Percentiles rank a stretch among this genome's conserved stretches.
Conservation (phyloP, 192 early-diverging fungal genomes). For the Rhizophagus prolifer region DNA sequence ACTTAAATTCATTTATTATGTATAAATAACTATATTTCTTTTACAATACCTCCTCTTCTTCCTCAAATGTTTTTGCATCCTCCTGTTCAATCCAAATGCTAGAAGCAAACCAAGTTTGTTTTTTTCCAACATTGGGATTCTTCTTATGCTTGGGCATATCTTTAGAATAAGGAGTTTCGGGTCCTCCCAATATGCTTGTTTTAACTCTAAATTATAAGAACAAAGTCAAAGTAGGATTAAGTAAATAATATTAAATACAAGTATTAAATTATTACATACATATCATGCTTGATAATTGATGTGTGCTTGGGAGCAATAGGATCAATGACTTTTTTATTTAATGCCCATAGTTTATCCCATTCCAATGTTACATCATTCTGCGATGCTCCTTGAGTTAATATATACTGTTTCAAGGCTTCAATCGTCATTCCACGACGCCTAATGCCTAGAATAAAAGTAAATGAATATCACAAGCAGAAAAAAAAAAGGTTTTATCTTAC, state of each 20-base stretch:
- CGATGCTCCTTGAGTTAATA: conserved; percentile 97
- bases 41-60: conserved; percentile 76
- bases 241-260: background rate
- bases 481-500: background rate
- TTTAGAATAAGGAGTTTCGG: conserved; percentile 55
- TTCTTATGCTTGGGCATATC: conserved; percentile 92
- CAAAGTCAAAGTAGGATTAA: background rate
- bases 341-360: conserved; percentile 99
- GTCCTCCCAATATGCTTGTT: conserved; percentile 62
- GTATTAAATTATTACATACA: conserved; percentile 44
- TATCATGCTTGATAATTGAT: conserved; percentile 65
- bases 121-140: conserved; percentile 88
- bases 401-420: conserved; percentile 94
- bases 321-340: conserved; percentile 97
- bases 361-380: conserved; percentile 90
- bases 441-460: conserved; percentile 71
- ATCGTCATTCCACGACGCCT: conserved; percentile 96
- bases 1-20: background rate
- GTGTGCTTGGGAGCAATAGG: conserved; percentile 91
- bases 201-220: conserved; percentile 40
- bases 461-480: conserved; percentile 29
- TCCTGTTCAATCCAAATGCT: conserved; percentile 81
- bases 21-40: background rate
- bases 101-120: conserved; percentile 77
- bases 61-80: conserved; percentile 78